These are phyloP conservation scores for Cercospora sojina DNA, from an alignment of 2,329 filamentous ascomycete species.

Conservation along the genomic window DNA sequence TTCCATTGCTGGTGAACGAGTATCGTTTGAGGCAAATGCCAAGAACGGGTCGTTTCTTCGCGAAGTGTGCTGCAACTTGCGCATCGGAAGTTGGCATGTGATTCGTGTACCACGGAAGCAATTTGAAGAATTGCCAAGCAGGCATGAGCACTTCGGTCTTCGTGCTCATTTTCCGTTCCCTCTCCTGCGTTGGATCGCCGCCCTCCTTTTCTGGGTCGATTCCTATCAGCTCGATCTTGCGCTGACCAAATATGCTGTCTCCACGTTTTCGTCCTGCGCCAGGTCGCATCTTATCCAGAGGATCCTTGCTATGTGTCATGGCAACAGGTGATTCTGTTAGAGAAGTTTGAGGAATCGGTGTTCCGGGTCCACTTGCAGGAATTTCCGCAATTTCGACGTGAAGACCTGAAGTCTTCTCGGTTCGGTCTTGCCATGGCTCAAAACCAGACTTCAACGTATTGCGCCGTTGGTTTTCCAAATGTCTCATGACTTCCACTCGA, in stretches of 20 bases:
- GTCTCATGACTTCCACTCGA: slow-evolving; percentile 80
- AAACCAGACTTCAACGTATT: slow-evolving; percentile 56
- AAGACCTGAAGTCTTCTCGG: slow-evolving; percentile 35
- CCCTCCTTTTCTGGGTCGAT: slow-evolving; percentile 45
- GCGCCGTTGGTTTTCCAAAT: slow-evolving; percentile 58
- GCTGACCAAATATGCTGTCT: slow-evolving; percentile 53
- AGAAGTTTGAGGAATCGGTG: slow-evolving; percentile 31
- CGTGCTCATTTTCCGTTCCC: slow-evolving; percentile 34
- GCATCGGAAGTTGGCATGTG: slow-evolving; percentile 64
- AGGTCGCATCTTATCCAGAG: slow-evolving; percentile 38
- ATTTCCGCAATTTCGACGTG: slow-evolving; percentile 50
- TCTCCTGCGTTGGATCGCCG: slow-evolving; percentile 37
- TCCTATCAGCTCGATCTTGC: slow-evolving; percentile 38
- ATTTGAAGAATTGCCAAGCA: slow-evolving; percentile 94
- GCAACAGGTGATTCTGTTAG: slow-evolving; percentile 24
- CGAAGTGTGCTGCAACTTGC: slow-evolving; percentile 87
- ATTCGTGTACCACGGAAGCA: slow-evolving; percentile 89
- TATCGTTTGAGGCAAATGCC: slow-evolving; percentile 94
- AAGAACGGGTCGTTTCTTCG: slow-evolving; percentile 75
- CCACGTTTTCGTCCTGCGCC: slow-evolving; percentile 43
- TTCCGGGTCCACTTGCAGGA: slow-evolving; percentile 32
- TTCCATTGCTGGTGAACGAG: slow-evolving; percentile 67
- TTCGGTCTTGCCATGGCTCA: slow-evolving; percentile 21
- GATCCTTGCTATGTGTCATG: slow-evolving; percentile 30
- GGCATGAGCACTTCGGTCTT: slow-evolving; percentile 88